Evolutionary conservation across 495 filamentous ascomycete genomes (phyloP).

Genomic region (Haplographium delicatum): DNA sequence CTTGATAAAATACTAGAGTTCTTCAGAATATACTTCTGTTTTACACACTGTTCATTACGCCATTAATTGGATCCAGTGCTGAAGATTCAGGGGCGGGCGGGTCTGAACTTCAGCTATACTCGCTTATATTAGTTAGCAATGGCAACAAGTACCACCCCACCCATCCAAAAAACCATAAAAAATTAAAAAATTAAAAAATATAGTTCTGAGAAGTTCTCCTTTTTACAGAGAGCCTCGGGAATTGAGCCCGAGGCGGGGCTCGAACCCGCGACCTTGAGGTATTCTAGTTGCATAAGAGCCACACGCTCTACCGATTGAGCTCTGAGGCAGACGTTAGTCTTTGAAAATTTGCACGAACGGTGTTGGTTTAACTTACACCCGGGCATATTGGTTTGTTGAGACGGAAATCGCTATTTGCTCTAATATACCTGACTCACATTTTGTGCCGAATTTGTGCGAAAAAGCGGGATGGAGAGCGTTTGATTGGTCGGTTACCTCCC

Average conservation of each 20-base stretch:
- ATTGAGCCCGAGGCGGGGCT: slow-evolving; percentile 23
- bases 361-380: slow-evolving; percentile 5
- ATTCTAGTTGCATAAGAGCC: slow-evolving; percentile 39
- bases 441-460: no score
- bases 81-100: no score
- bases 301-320: slow-evolving; percentile 57
- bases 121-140: no score
- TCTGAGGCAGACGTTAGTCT: slow-evolving; percentile 16
- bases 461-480: no score
- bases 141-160: no score
- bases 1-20: no score
- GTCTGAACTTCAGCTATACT: no score
- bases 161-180: neutral
- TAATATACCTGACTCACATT: no score
- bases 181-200: slow-evolving; percentile 13
- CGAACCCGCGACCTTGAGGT: slow-evolving; percentile 26
- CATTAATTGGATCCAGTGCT: no score
- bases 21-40: no score
- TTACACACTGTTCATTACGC: no score
- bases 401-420: slow-evolving; percentile 2
- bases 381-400: neutral
- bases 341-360: neutral
- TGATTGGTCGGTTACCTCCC: no score
- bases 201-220: neutral
- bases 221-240: slow-evolving; percentile 8